Evolutionary conservation across 129 eudicot genomes (phyloP), one percentile per base, ranked within the genome.

Genomic region (Chrysanthemum seticuspe): DNA sequence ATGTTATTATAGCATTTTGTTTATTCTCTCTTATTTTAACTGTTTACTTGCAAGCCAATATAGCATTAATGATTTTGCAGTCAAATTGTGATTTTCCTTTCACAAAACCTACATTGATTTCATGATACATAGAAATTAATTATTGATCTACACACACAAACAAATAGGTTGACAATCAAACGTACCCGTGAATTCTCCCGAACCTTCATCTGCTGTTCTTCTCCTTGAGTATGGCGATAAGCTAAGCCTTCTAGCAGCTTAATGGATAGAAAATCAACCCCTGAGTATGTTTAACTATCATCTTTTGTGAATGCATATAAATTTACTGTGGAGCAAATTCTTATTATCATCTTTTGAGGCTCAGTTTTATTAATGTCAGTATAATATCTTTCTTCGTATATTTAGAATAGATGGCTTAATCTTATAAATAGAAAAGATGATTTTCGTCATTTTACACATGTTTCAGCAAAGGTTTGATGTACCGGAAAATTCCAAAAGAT

Each of bases 281-380:
- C 74, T n/a, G n/a, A 76, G 85, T 78, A 60, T 36, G 77, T 62
- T 57, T 10, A 31, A 31, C 36, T 31, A 31, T 31, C 36, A 31
- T 65, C 47, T 87, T 53, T 76, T 31, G 36, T 31, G 6, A 31
- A 31, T 3, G 6, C 6, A 0, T 31, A 31, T 31, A 4, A 31
- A 31, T 6, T 31, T 31, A 31, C 36, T 29, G 34, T 29, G 34
- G 3, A 29, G 34, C 4, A 29, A 29, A 29, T 29, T 29, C 34
- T 29, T 29, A 29, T 29, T 29, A 29, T 29, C 4, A 29, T 29
- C 34, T 29, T 29, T 29, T 29, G 34, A 29, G 34, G 34, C 34
- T 65, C 47, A 56, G 47, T 48, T 84, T 75, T 71, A 81, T 87
- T 73, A 81, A 81, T 88, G 92, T 87, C 27, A 67, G 77, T 11